Conservation (phyloP, 192 early-diverging fungal species). For the Coemansia aciculifera region DNA sequence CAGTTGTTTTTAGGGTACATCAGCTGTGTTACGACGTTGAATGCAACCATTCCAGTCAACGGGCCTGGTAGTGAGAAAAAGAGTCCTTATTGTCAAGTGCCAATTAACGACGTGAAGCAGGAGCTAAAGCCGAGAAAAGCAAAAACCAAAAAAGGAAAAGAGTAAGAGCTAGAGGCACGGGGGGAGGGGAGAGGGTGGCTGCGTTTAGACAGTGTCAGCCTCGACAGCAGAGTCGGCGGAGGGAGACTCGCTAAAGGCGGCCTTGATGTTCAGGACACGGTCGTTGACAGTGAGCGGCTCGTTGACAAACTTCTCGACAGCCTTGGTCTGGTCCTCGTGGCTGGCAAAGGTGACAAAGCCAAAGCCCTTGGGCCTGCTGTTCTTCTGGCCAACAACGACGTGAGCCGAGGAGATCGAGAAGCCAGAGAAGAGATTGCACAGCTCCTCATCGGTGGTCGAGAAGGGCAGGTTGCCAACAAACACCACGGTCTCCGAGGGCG, state of each 20-base stretch:
- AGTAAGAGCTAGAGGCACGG: slow-evolving; percentile 10
- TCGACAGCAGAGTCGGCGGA: slow-evolving; percentile 6
- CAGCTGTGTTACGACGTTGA: too few relatives aligned
- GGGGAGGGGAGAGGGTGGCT: not conserved
- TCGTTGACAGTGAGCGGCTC: slow-evolving; percentile 23
- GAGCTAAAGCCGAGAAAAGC: not conserved
- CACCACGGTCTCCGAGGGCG: slow-evolving; percentile 59
- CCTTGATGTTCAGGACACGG: slow-evolving; percentile 45
- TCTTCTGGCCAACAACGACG: slow-evolving; percentile 67
- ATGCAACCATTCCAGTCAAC: not conserved
- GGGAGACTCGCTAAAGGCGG: slow-evolving; percentile 48
- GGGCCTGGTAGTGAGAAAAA: not conserved
- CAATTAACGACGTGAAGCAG: not conserved
- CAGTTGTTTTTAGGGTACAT: not conserved
- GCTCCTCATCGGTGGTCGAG: slow-evolving; percentile 65
- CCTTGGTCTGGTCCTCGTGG: slow-evolving; percentile 70
- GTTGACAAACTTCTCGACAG: slow-evolving; percentile 28
- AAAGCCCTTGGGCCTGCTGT: slow-evolving; percentile 86
- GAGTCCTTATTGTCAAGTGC: not conserved
- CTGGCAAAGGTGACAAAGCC: slow-evolving; percentile 87
- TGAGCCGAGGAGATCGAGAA: slow-evolving; percentile 72
- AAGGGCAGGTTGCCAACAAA: slow-evolving; percentile 84
- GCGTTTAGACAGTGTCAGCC: slow-evolving; percentile 2
- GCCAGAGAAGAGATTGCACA: slow-evolving; percentile 70
- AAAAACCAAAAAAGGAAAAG: not conserved